Evolutionary conservation across 2,329 filamentous ascomycete genomes (phyloP), one percentile per base, ranked within the genome.

Genomic region (Fusarium goolgardi): DNA sequence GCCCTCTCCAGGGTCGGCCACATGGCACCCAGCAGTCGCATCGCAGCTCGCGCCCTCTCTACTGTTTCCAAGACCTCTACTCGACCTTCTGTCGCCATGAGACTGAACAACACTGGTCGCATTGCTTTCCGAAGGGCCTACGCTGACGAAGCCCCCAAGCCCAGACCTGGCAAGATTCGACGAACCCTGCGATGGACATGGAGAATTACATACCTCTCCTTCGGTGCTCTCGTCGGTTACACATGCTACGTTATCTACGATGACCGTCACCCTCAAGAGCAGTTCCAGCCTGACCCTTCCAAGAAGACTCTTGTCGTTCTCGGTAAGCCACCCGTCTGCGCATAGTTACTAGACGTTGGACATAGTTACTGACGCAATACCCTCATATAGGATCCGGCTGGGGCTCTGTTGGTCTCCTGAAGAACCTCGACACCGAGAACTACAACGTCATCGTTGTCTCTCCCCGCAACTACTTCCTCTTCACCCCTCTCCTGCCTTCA

Each of bases 391-490:
- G 95, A 77, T 97, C 94, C 74, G 96, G 96, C 73, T 99, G 96
- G 96, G 96, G 84, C 73, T 93, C 95, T 43, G 93, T 99, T 76
- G 96, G 95, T 64, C 90, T 99, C 65, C 88, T 99, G 71, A 99
- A 99, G 88, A 97, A 97, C 80, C 92, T 99, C 81, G 94, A 99
- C 78, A 97, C 95, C 65, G 92, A 97, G 81, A 97, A 98, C 87
- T 99, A 98, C 88, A 98, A 99, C 80, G 95, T 98, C 80, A 82
- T 98, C 78, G 94, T 99, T 79, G 93, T 99, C 80, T 98, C 96
- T 50, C 96, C 96, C 55, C 93, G 96, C 79, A 99, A 99, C 84
- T 99, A 97, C 88, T 99, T 99, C 90, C 91, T 99, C 73, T 99
- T 99, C 87, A 99, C 96, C 31, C 96, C 96, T 63, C 89, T 99